Evolutionary conservation across 1,284 basidiomycete species (phyloP).

Genomic region (Butyriboletus regius): DNA sequence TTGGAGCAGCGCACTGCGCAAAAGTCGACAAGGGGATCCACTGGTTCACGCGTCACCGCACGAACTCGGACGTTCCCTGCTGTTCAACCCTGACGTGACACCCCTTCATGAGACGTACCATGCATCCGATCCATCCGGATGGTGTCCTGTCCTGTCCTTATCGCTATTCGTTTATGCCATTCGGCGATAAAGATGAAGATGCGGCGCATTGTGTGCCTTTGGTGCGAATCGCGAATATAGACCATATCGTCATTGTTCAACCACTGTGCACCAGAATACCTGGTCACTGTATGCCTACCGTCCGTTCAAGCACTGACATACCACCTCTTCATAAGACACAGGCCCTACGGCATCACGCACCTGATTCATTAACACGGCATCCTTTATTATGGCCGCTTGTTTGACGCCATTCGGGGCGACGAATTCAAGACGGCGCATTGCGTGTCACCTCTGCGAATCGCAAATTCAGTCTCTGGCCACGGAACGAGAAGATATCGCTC

Average conservation of each 20-base stretch:
- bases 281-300: not conserved
- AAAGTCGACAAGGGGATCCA: not conserved
- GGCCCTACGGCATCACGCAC: not conserved
- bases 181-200: not conserved
- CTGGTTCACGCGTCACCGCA: not conserved
- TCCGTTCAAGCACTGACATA: not conserved
- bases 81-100: not conserved
- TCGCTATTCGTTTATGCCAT: not conserved
- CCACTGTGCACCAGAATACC: not conserved
- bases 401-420: not conserved
- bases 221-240: not conserved
- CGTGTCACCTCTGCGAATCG: not conserved
- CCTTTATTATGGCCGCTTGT: not conserved
- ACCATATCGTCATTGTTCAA: not conserved
- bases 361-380: not conserved
- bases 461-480: not conserved
- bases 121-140: not conserved
- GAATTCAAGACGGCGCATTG: not conserved
- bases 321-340: not conserved
- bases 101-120: constrained; percentile 2
- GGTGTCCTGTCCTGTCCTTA: not conserved
- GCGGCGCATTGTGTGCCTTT: not conserved
- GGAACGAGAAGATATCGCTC: not conserved
- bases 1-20: constrained; percentile 1
- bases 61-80: not conserved